Evolutionary conservation across 805 yeast species (phyloP).

Genomic region (Priceomyces melissophilus): DNA sequence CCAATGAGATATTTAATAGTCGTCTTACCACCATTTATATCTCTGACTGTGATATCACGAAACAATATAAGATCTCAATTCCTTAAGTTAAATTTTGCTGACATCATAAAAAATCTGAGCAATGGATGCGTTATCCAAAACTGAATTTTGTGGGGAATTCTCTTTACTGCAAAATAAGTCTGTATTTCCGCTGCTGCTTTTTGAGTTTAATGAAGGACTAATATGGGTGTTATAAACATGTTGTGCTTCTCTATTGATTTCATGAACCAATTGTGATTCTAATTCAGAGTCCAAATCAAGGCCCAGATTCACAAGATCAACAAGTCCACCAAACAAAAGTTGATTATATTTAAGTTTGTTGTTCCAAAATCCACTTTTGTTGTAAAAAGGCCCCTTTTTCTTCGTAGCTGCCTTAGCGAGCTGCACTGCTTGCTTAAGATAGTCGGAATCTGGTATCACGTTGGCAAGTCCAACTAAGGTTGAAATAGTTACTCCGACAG

Average conservation of each 20-base stretch:
- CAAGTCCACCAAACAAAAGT: conserved; percentile 20
- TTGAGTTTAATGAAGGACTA: background rate
- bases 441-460: conserved; percentile 12
- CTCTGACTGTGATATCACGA: too few relatives aligned
- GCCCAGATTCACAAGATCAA: conserved; percentile 12
- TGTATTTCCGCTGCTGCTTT: too few relatives aligned
- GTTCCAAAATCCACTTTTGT: conserved; percentile 20
- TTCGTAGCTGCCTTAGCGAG: conserved; percentile 16
- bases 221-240: background rate
- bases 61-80: too few relatives aligned
- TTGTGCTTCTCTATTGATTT: background rate
- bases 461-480: conserved; percentile 12
- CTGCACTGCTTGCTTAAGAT: conserved; percentile 13
- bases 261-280: background rate
- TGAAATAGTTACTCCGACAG: conserved; percentile 19
- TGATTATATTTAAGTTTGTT: conserved; percentile 20
- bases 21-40: too few relatives aligned
- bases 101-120: conserved; percentile 17
- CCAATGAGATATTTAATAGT: too few relatives aligned
- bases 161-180: conserved; percentile 1
- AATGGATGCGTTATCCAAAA: conserved; percentile 19
- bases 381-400: conserved; percentile 16
- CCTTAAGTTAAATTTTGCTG: background rate
- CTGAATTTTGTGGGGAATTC: conserved; percentile 9
- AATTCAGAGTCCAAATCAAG: background rate